These are phyloP conservation scores for Blakeslea trispora DNA, from an alignment of 371 early-diverging fungal species.

Conservation along the genomic window DNA sequence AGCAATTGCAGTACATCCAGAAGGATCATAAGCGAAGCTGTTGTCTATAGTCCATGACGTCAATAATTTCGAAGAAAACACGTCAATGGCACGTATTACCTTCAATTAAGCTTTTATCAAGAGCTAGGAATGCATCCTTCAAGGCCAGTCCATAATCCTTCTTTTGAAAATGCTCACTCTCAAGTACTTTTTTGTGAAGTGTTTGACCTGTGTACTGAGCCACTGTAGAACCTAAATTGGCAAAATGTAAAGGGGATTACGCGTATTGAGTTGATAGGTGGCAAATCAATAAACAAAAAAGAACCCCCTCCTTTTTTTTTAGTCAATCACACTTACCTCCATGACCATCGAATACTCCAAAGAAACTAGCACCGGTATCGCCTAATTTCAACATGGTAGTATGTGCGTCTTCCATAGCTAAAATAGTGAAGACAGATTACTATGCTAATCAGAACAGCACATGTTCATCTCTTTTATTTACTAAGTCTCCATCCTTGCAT, in stretches of 20 bases:
- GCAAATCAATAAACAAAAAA: neutral
- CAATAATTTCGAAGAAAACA: neutral
- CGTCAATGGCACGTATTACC: constrained; percentile 42
- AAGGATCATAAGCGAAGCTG: constrained; percentile 69
- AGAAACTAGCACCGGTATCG: constrained; percentile 66
- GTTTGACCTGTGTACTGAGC: constrained; percentile 82
- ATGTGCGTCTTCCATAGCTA: constrained; percentile 97
- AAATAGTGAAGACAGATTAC: neutral
- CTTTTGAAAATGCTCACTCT: constrained; percentile 58
- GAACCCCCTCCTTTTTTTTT: neutral
- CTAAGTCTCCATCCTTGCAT: constrained; percentile 99
- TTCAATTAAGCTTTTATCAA: constrained; percentile 74
- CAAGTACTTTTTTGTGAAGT: constrained; percentile 70
- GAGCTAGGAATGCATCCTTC: constrained; percentile 75
- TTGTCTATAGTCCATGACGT: constrained; percentile 51
- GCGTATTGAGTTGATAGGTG: neutral
- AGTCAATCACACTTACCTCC: constrained; percentile 72
- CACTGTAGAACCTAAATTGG: constrained; percentile 63
- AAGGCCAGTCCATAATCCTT: constrained; percentile 74
- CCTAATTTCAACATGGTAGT: constrained; percentile 78
- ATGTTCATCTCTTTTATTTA: constrained; percentile 36
- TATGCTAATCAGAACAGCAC: neutral
- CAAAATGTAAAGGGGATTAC: neutral
- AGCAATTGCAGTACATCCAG: constrained; percentile 94
- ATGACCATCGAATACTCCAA: constrained; percentile 96